A percentile compares a stretch with the other conserved stretches of the same genome.
These are phyloP conservation scores for Penicillium vulpinum DNA, from an alignment of 2,329 filamentous ascomycete species.

Conservation along the genomic window DNA sequence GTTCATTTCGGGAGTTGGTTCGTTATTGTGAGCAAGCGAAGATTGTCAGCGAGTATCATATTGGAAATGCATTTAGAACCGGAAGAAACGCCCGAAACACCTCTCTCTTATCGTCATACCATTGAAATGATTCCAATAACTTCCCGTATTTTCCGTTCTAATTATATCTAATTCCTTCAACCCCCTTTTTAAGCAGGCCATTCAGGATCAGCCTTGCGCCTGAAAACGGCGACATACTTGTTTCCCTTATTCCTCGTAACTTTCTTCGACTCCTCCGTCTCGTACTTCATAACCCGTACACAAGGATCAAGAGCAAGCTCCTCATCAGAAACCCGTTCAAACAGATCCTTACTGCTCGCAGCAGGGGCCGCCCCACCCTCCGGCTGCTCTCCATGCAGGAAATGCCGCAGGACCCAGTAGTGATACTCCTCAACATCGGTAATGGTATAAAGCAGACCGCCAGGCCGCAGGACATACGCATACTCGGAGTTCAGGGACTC, in stretches of 20 bases:
- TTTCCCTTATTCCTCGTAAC: slow-evolving; percentile 84
- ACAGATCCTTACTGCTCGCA: slow-evolving; percentile 64
- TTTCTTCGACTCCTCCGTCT: slow-evolving; percentile 98
- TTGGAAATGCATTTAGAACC: slow-evolving; percentile 20
- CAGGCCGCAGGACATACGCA: slow-evolving; percentile 78
- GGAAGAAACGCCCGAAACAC: slow-evolving; percentile 16
- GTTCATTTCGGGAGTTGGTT: slow-evolving; percentile 5
- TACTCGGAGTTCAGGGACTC: slow-evolving; percentile 89
- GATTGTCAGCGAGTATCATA: slow-evolving; percentile 12
- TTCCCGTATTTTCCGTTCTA: neutral
- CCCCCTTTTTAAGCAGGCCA: slow-evolving; percentile 53
- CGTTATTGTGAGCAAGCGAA: slow-evolving; percentile 11
- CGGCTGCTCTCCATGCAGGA: slow-evolving; percentile 60
- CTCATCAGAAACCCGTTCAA: slow-evolving; percentile 67
- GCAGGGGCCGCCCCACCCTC: slow-evolving; percentile 69
- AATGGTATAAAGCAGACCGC: slow-evolving; percentile 90
- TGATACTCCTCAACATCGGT: slow-evolving; percentile 96
- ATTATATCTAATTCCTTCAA: neutral
- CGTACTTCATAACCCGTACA: slow-evolving; percentile 64
- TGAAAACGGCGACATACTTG: slow-evolving; percentile 89
- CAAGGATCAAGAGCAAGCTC: slow-evolving; percentile 59
- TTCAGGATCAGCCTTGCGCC: slow-evolving; percentile 73
- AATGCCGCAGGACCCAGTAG: slow-evolving; percentile 87
- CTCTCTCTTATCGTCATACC: slow-evolving; percentile 5
- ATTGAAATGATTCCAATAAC: neutral